phyloP scores from a whole-genome alignment of 2,329 filamentous ascomycete genomes.

The Stachybotrys echinatus region DNA sequence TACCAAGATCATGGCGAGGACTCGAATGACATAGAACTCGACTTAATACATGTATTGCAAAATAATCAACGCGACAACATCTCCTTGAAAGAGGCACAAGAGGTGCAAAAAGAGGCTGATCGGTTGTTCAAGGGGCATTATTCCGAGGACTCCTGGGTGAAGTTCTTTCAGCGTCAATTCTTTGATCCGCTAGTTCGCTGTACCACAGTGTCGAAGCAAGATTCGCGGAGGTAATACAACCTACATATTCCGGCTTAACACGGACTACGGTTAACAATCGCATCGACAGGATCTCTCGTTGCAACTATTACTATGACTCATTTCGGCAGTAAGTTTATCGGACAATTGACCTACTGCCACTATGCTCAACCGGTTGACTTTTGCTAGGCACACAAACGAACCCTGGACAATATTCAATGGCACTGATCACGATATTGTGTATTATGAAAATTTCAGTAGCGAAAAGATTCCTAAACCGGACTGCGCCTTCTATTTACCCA shows the following conservation, averaged over 20 bases:
- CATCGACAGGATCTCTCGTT: conserved; percentile 4
- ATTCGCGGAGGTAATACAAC: conserved; percentile 1
- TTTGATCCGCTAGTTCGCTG: conserved; percentile 3
- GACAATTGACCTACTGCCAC: background rate
- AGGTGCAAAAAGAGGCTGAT: background rate
- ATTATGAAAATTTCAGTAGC: background rate
- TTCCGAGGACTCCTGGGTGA: background rate
- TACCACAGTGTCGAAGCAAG: background rate
- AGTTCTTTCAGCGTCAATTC: conserved; percentile 4
- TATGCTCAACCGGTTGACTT: background rate
- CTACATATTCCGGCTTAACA: too few species aligned
- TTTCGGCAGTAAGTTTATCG: conserved; percentile 1
- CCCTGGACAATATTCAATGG: conserved; percentile 1
- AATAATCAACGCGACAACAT: background rate
- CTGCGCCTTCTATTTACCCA: conserved; percentile 11
- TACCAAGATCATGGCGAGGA: background rate
- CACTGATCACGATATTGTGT: background rate
- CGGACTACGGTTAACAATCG: background rate
- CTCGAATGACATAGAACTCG: background rate
- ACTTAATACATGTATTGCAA: background rate
- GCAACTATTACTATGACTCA: conserved; percentile 10
- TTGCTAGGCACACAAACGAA: conserved; percentile 1
- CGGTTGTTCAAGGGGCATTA: conserved; percentile 1
- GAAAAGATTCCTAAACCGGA: conserved; percentile 7
- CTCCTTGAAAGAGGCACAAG: background rate